Evolutionary conservation across 495 filamentous ascomycete genomes (phyloP), one percentile per base, ranked within the genome.

Genomic region (Podospora fimiseda): DNA sequence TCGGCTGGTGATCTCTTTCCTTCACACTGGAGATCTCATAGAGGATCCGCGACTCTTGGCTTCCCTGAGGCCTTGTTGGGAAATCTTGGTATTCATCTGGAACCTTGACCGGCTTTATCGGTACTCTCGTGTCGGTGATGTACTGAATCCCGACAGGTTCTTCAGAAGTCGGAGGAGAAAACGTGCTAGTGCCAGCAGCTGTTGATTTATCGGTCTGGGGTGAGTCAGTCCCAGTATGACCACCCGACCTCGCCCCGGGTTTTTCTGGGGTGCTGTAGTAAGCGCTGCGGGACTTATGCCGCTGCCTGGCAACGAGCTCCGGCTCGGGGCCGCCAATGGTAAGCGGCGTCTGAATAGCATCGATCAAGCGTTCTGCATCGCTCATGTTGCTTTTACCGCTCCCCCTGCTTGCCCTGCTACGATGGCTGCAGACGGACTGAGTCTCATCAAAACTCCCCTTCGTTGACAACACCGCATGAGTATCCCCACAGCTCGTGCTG

Each of bases 311-410:
- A 0, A 46, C 46, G 1, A 2, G 22, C 22, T 72, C 67, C 3
- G 52, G 9, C 16, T 76, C 72, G 19, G 63, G 61, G n/a, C 70
- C 68, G 19, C 67, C 68, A 8, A 76, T 52, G 11, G 76, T 43
- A 2, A 80, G 58, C 2, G 87, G 76, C 43, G 82, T 82, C 55
- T 85, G 80, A 15, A 91, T 87, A 2, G 85, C 87, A 51, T 85
- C 84, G 43, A 90, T 90, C 2, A 90, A 71, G 20, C 86, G 66
- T 57, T 91, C 86, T 1, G 85, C 84, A 33, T 89, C 86, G 56
- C 85, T 89, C 62, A 72, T 77, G 9, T 61, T 69, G 55, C 83
- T 87, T 48, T 64, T 78, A 30, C 60, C 69, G 57, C 45, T 61
- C 48, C 60, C 67, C 20, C 54, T 66, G 59, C 80, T 86, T 3